Evolutionary conservation across 1,284 basidiomycete species (phyloP).

Genomic region (Cryptococcus sp.): DNA sequence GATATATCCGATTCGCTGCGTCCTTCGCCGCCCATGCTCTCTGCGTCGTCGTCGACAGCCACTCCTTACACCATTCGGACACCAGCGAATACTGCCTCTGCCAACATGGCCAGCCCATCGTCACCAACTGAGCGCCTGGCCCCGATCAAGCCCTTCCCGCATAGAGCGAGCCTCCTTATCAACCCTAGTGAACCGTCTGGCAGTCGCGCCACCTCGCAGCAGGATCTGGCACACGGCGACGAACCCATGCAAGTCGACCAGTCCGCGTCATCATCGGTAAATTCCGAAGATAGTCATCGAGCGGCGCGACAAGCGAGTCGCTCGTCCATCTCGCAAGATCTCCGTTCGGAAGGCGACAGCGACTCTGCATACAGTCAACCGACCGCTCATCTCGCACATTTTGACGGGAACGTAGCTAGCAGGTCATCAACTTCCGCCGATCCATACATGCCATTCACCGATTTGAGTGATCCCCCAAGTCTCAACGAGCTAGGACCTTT

Average conservation of each 20-base stretch:
- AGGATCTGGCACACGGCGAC: no score
- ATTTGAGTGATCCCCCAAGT: neutral
- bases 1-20: conserved; percentile 17
- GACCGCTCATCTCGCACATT: no score
- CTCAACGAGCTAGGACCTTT: neutral
- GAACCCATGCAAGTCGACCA: no score
- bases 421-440: no score
- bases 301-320: neutral
- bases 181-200: conserved; percentile 5
- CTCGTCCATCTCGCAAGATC: neutral
- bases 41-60: conserved; percentile 11
- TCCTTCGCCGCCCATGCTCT: conserved; percentile 17
- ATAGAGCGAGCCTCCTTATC: conserved; percentile 21
- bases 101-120: neutral
- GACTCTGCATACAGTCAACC: neutral
- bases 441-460: no score
- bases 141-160: conserved; percentile 22
- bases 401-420: no score
- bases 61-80: conserved; percentile 16
- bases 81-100: conserved; percentile 2
- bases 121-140: conserved; percentile 1
- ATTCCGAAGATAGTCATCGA: neutral
- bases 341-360: neutral
- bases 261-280: no score
- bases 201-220: neutral